phyloP scores from a whole-genome alignment of 345 rosid genomes.

The Euphorbia peplus region DNA sequence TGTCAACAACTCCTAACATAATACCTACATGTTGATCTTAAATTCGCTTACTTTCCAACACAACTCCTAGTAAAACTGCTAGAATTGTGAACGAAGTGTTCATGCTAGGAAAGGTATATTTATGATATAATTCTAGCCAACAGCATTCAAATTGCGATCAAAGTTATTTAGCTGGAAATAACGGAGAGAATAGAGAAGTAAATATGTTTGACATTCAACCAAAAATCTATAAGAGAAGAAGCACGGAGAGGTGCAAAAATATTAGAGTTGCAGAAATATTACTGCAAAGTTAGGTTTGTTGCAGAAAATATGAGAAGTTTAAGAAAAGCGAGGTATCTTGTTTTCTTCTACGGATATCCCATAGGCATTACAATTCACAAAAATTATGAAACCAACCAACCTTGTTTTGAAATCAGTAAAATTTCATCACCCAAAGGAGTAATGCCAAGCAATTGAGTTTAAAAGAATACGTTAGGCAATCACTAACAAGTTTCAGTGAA shows the following conservation, averaged over 20 bases:
- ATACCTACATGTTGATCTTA: no score
- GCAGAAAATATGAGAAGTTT: not conserved
- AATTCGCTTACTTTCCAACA: not conserved
- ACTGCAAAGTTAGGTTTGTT: no score
- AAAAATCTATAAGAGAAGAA: not conserved
- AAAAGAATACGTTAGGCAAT: not conserved
- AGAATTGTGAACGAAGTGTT: not conserved
- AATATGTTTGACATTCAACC: no score
- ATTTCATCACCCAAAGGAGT: not conserved
- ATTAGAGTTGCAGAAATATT: not conserved
- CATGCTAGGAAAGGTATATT: not conserved
- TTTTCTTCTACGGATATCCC: not conserved
- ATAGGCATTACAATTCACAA: not conserved
- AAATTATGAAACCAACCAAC: not conserved
- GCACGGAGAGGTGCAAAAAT: not conserved
- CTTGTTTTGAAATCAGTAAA: not conserved
- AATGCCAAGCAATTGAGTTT: not conserved
- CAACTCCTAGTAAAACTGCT: not conserved
- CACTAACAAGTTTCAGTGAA: not conserved
- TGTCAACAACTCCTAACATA: not conserved
- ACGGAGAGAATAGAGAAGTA: not conserved
- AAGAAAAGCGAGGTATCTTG: not conserved
- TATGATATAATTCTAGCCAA: no score
- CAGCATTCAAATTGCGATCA: not conserved
- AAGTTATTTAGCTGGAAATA: not conserved